phyloP scores from a whole-genome alignment of 1,139 yeast genomes.

The Kodamaea suecica region DNA sequence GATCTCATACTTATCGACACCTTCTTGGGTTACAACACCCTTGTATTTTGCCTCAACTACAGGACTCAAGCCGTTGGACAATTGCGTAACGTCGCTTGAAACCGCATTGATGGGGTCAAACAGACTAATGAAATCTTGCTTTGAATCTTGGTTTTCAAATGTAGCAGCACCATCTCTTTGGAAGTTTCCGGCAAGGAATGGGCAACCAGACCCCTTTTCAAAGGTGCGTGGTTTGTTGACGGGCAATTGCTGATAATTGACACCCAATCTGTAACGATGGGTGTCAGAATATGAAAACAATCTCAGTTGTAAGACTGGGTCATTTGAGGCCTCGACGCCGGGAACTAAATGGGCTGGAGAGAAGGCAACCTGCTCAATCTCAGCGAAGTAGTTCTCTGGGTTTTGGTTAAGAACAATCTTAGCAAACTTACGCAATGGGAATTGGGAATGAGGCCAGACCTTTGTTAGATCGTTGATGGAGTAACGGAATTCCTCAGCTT shows the following conservation, averaged over 20 bases:
- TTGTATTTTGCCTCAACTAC: conserved; percentile 19
- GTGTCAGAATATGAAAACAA: conserved; percentile 59
- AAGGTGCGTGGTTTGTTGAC: conserved; percentile 23
- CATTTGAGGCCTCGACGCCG: conserved; percentile 57
- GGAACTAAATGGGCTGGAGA: conserved; percentile 60
- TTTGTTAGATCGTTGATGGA: conserved; percentile 69
- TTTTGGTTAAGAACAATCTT: conserved; percentile 52
- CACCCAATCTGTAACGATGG: conserved; percentile 53
- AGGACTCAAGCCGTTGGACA: conserved; percentile 18
- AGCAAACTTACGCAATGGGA: conserved; percentile 59
- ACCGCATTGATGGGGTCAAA: conserved; percentile 21
- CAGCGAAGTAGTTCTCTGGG: conserved; percentile 56
- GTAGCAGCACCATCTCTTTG: conserved; percentile 38
- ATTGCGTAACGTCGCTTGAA: conserved; percentile 15
- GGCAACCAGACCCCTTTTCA: conserved; percentile 22
- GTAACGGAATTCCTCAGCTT: conserved; percentile 57
- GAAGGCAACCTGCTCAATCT: conserved; percentile 60
- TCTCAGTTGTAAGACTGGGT: conserved; percentile 58
- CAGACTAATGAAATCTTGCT: conserved; percentile 34
- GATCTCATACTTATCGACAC: conserved; percentile 23
- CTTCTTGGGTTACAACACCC: conserved; percentile 28
- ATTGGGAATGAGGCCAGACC: conserved; percentile 57
- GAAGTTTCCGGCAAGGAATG: conserved; percentile 36
- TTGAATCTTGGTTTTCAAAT: conserved; percentile 19
- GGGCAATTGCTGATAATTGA: conserved; percentile 30